Conservation (phyloP, 1,284 basidiomycete genomes). For the Cryptococcus sp. region DNA sequence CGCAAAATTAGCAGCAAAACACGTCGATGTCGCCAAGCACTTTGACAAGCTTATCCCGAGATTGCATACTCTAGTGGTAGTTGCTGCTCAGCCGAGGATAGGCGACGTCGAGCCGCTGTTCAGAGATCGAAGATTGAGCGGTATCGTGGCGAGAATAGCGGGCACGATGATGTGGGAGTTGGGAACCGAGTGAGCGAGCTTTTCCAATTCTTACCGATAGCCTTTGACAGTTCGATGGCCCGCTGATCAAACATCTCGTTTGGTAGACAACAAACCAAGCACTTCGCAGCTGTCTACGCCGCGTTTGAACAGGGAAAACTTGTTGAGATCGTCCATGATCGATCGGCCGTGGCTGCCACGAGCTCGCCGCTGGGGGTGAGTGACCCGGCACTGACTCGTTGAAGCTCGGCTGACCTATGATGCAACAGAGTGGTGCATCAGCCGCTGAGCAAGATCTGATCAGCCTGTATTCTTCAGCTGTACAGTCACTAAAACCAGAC, state of each 20-base stretch:
- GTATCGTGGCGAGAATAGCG: conserved; percentile 66
- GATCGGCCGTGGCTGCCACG: conserved; percentile 53
- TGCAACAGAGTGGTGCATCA: conserved; percentile 57
- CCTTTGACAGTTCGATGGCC: neutral
- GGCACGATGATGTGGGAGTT: conserved; percentile 69
- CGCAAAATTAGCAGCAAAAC: conserved; percentile 64
- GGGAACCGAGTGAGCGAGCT: conserved; percentile 61
- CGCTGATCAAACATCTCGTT: conserved; percentile 15
- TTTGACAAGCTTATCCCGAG: conserved; percentile 70
- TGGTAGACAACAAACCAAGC: conserved; percentile 58
- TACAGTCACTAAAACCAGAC: conserved; percentile 67
- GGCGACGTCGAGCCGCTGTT: conserved; percentile 53
- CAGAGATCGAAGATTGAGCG: conserved; percentile 67
- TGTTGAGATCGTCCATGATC: conserved; percentile 59
- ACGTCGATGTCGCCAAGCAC: conserved; percentile 76
- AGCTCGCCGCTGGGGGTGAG: conserved; percentile 48
- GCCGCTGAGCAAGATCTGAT: conserved; percentile 64
- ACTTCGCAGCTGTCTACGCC: conserved; percentile 61
- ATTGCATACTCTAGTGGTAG: conserved; percentile 70
- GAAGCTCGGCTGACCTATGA: neutral
- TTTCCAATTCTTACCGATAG: conserved; percentile 1
- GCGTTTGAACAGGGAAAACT: conserved; percentile 67
- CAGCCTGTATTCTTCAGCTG: conserved; percentile 65
- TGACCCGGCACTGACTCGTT: conserved; percentile 36
- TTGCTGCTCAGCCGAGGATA: conserved; percentile 52